A percentile compares a stretch with the other conserved stretches of the same genome.
These are phyloP conservation scores for Ogataea ganodermae DNA, from an alignment of 805 yeast species.

Conservation along the genomic window DNA sequence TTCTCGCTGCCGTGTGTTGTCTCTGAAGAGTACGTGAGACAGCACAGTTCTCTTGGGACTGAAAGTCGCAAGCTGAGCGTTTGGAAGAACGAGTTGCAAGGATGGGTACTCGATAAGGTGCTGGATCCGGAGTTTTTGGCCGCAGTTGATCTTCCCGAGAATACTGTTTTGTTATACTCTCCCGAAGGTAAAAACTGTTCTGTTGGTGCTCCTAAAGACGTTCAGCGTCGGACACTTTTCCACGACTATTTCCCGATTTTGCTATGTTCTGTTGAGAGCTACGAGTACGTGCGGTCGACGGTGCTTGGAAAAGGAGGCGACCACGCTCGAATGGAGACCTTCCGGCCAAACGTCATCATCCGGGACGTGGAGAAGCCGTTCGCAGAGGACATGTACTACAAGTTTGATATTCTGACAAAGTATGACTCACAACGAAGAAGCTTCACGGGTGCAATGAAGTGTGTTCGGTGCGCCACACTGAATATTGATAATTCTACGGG, in stretches of 20 bases:
- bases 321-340: slow-evolving; percentile 22
- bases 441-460: slow-evolving; percentile 30
- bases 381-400: slow-evolving; percentile 31
- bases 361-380: slow-evolving; percentile 25
- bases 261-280: slow-evolving; percentile 27
- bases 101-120: slow-evolving; percentile 25
- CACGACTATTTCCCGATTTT: slow-evolving; percentile 36
- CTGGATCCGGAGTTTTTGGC: slow-evolving; percentile 23
- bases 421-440: slow-evolving; percentile 9
- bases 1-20: slow-evolving; percentile 26
- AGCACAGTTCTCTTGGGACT: slow-evolving; percentile 18
- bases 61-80: slow-evolving; percentile 12
- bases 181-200: slow-evolving; percentile 30
- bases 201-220: slow-evolving; percentile 26
- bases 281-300: slow-evolving; percentile 14
- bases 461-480: slow-evolving; percentile 33
- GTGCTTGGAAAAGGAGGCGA: slow-evolving; percentile 16
- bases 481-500: slow-evolving; percentile 29
- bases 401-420: slow-evolving; percentile 23
- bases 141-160: slow-evolving; percentile 22
- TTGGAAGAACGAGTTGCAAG: slow-evolving; percentile 25
- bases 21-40: slow-evolving; percentile 18
- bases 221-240: slow-evolving; percentile 27
- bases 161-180: slow-evolving; percentile 27
- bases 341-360: slow-evolving; percentile 33